phyloP scores from a whole-genome alignment of 352 stramenopile species.

The Globisporangium alternatum region DNA sequence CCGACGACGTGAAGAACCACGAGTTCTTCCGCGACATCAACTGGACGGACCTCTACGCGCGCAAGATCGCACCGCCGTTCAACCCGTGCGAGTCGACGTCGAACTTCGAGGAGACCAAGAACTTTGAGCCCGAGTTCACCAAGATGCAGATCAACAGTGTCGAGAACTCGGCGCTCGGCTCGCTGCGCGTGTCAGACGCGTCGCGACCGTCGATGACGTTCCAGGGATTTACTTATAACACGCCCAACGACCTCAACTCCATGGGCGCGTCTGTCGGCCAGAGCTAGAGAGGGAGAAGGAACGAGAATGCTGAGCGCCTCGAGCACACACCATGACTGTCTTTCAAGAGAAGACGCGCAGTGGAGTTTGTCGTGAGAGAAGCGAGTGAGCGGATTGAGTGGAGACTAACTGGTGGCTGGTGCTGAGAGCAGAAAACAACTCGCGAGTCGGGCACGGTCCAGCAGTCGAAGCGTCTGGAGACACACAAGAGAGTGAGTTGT shows the following conservation, averaged over 20 bases:
- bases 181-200: conserved; percentile 66
- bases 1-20: conserved; percentile 85
- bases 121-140: conserved; percentile 90
- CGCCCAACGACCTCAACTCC: conserved; percentile 75
- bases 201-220: conserved; percentile 87
- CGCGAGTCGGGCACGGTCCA: not conserved
- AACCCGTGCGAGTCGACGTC: conserved; percentile 70
- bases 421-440: not conserved
- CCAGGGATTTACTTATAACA: conserved; percentile 90
- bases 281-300: conserved; percentile 29
- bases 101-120: conserved; percentile 77
- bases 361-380: too few relatives aligned
- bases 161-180: conserved; percentile 61
- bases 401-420: not conserved
- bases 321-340: too few relatives aligned
- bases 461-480: not conserved
- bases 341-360: too few relatives aligned
- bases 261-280: conserved; percentile 69
- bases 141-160: conserved; percentile 89
- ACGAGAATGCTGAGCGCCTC: not conserved
- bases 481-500: conserved; percentile 10
- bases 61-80: conserved; percentile 81
- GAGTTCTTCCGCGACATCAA: conserved; percentile 81
- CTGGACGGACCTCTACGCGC: conserved; percentile 81
- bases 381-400: too few relatives aligned